phyloP scores from a whole-genome alignment of 805 yeast species.

The Wickerhamiella brachini region DNA sequence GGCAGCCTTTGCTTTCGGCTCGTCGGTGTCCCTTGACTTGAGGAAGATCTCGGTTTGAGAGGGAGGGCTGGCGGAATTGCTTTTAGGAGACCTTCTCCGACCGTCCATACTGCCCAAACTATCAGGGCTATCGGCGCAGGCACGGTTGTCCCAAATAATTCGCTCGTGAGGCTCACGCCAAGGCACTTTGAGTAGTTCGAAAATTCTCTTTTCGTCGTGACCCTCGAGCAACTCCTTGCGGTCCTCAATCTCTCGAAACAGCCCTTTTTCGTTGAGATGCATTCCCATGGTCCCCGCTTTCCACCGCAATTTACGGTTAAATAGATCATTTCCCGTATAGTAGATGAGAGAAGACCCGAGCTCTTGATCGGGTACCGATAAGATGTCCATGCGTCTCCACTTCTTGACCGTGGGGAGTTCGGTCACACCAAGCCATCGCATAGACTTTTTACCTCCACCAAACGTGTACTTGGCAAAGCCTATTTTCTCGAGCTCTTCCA shows the following conservation, averaged over 20 bases:
- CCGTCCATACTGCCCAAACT: too few species aligned
- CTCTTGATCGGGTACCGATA: slow-evolving; percentile 33
- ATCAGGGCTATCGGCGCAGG: too few species aligned
- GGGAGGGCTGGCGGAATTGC: too few species aligned
- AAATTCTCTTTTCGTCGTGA: slow-evolving; percentile 32
- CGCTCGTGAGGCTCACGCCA: slow-evolving; percentile 27
- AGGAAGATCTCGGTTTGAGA: too few species aligned
- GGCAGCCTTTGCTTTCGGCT: too few species aligned
- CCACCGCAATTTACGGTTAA: slow-evolving; percentile 35
- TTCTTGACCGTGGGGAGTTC: slow-evolving; percentile 16
- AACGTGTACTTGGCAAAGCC: slow-evolving; percentile 28
- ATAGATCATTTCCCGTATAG: slow-evolving; percentile 41
- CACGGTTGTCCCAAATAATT: slow-evolving; percentile 6
- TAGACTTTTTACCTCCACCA: slow-evolving; percentile 15
- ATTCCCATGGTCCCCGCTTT: slow-evolving; percentile 30
- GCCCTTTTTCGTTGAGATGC: slow-evolving; percentile 32
- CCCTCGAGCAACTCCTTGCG: slow-evolving; percentile 28
- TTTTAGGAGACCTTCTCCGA: too few species aligned
- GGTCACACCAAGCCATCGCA: slow-evolving; percentile 26
- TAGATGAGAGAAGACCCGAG: slow-evolving; percentile 37
- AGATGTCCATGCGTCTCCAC: slow-evolving; percentile 43
- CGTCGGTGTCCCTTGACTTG: too few species aligned
- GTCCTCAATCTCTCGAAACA: slow-evolving; percentile 18
- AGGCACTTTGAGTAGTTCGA: slow-evolving; percentile 30
- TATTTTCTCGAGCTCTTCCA: slow-evolving; percentile 17